These are phyloP conservation scores for Wallacemonas rigidus DNA, from an alignment of 208 protist genomes.

Conservation along the genomic window DNA sequence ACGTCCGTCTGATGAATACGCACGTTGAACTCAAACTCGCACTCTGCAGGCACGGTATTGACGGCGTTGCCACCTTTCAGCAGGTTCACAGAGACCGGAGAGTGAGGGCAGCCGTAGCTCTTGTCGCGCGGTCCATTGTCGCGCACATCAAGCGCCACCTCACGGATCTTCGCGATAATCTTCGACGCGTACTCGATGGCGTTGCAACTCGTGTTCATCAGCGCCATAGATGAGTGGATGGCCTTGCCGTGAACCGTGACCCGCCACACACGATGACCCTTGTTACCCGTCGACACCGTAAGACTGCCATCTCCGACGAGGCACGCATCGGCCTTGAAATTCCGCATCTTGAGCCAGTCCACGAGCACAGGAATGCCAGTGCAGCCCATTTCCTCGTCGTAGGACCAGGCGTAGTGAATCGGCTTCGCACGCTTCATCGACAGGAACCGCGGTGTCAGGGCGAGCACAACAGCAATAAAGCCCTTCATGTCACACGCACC, in stretches of 20 bases:
- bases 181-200: conserved; percentile 38
- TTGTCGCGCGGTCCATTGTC: conserved; percentile 25
- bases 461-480: conserved; percentile 56
- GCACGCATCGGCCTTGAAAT: conserved; percentile 46
- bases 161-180: conserved; percentile 45
- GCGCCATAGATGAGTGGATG: conserved; percentile 49
- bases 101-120: conserved; percentile 33
- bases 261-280: conserved; percentile 27
- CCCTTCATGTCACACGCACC: conserved; percentile 70
- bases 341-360: conserved; percentile 25
- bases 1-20: conserved; percentile 37
- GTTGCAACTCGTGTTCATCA: conserved; percentile 48
- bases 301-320: conserved; percentile 55
- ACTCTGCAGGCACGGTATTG: conserved; percentile 62
- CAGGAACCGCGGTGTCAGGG: conserved; percentile 38
- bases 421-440: conserved; percentile 50
- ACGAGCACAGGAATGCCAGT: conserved; percentile 36
- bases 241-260: conserved; percentile 46
- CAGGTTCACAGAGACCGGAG: conserved; percentile 28
- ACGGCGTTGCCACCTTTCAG: conserved; percentile 46
- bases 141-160: conserved; percentile 28
- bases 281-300: conserved; percentile 41
- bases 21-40: conserved; percentile 44
- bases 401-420: conserved; percentile 53
- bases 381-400: conserved; percentile 57